Evolutionary conservation across 768 basidiomycete genomes (phyloP), one percentile per base, ranked within the genome.

Genomic region (Lanmaoa pseudosensibilis): DNA sequence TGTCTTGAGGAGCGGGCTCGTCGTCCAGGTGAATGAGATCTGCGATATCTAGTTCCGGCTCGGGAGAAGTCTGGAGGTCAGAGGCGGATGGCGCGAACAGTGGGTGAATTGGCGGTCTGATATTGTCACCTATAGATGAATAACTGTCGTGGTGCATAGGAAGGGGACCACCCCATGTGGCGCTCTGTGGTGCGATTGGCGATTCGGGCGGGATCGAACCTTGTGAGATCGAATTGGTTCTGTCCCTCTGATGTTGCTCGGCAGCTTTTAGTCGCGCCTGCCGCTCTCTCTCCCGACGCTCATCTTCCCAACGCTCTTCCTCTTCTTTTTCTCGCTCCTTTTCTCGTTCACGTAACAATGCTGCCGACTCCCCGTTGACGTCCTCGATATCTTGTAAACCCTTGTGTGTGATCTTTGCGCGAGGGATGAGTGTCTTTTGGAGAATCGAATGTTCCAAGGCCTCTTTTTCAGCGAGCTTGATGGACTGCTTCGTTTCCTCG

Each of bases 361-460:
- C 55, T 25, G 54, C 51, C 19, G 72, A 71, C 60, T 84, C 82
- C 15, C 84, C 87, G 62, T 83, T 83, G 52, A 87, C 73, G 69
- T 86, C 86, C 70, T 96, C 93, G 65, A 96, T 92, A 65, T 92
- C 88, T 77, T 94, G 87, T 59, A 94, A 74, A 50, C 93, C 93
- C 74, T 96, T 96, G 78, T 94, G 93, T 27, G 93, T 96, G 58
- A 93, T 88, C 72, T 94, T 95, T 52, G 92, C 90, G 36, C 83
- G 80, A 34, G 81, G 77, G 23, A 82, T 79, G 10, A 77, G 75
- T 10, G 82, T 78, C 72, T 87, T 90, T 67, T 84, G 81, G 57
- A 94, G 75, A 62, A 95, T 94, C 9, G 92, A 92, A 70, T 93
- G 86, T 69, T 85, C 87, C 64, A 96, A 74, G 2, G 90, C 84